Evolutionary conservation across 2,329 filamentous ascomycete genomes (phyloP).

Genomic region (Trichoderma sp.): DNA sequence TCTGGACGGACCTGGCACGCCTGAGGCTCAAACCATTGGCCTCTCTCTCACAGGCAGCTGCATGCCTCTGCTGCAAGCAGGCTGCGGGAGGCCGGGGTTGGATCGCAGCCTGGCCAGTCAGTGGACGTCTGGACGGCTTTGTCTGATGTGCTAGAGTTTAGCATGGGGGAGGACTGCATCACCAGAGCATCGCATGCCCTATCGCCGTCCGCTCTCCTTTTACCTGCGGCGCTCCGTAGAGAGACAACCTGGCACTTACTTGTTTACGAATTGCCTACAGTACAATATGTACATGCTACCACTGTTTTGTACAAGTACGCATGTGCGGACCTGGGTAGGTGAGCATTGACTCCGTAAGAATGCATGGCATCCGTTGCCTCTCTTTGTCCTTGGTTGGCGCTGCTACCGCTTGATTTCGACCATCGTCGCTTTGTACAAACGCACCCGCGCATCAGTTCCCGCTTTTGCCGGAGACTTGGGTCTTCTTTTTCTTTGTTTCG

Average conservation of each 20-base stretch:
- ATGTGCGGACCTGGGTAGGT: constrained; percentile 1
- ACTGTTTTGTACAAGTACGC: not conserved
- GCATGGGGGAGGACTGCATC: constrained; percentile 17
- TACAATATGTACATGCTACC: not conserved
- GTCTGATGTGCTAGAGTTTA: constrained; percentile 11
- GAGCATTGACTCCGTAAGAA: constrained; percentile 15
- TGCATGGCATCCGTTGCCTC: constrained; percentile 19
- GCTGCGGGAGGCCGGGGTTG: constrained; percentile 26
- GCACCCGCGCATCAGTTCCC: constrained; percentile 1
- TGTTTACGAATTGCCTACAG: constrained; percentile 4
- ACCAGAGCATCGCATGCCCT: constrained; percentile 8
- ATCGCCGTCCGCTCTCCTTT: not conserved
- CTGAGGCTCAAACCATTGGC: constrained; percentile 20
- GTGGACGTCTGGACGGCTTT: constrained; percentile 24
- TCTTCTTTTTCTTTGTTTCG: not conserved
- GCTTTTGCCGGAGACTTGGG: constrained; percentile 18
- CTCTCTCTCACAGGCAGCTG: constrained; percentile 23
- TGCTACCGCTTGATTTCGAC: constrained; percentile 4
- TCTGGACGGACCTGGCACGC: constrained; percentile 5
- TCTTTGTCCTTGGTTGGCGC: not conserved
- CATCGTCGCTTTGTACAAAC: not conserved
- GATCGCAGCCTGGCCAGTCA: constrained; percentile 15
- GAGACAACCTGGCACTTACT: constrained; percentile 5
- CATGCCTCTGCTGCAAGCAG: constrained; percentile 29
- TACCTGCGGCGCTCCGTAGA: constrained; percentile 3